Evolutionary conservation across 1,139 yeast species (phyloP).

Genomic region (Eremothecium gossypii): DNA sequence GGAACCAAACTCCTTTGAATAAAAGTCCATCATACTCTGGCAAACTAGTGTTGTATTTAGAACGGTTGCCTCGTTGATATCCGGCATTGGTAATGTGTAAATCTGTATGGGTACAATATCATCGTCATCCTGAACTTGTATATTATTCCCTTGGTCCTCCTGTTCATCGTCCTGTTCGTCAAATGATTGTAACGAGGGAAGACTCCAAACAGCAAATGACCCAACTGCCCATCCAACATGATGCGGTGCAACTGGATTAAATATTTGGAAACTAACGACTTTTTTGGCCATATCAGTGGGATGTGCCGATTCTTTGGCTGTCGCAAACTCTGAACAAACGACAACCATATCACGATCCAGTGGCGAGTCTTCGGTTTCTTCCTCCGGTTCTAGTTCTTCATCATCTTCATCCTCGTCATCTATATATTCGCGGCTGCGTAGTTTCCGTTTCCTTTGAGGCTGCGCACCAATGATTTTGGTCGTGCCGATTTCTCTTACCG

Average conservation of each 20-base stretch:
- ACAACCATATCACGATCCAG: conserved; percentile 49
- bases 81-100: conserved; percentile 24
- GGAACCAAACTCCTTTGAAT: conserved; percentile 83
- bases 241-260: conserved; percentile 85
- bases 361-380: conserved; percentile 38
- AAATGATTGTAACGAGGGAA: conserved; percentile 21
- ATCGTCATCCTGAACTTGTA: conserved; percentile 28
- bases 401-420: conserved; percentile 34
- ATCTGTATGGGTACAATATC: conserved; percentile 38
- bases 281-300: conserved; percentile 63
- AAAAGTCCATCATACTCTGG: conserved; percentile 71
- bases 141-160: conserved; percentile 12
- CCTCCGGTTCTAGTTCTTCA: conserved; percentile 28
- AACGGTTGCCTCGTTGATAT: conserved; percentile 43
- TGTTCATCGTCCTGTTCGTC: conserved; percentile 38
- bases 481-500: conserved; percentile 61
- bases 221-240: conserved; percentile 97
- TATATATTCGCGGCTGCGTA: conserved; percentile 8
- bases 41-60: conserved; percentile 69
- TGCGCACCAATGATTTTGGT: conserved; percentile 35
- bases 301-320: conserved; percentile 44
- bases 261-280: conserved; percentile 67
- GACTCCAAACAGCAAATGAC: conserved; percentile 57
- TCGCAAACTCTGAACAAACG: conserved; percentile 64
- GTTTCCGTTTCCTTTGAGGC: conserved; percentile 15